These are phyloP conservation scores for Eremothecium sinecaudum DNA, from an alignment of 1,139 yeast genomes.

Conservation along the genomic window DNA sequence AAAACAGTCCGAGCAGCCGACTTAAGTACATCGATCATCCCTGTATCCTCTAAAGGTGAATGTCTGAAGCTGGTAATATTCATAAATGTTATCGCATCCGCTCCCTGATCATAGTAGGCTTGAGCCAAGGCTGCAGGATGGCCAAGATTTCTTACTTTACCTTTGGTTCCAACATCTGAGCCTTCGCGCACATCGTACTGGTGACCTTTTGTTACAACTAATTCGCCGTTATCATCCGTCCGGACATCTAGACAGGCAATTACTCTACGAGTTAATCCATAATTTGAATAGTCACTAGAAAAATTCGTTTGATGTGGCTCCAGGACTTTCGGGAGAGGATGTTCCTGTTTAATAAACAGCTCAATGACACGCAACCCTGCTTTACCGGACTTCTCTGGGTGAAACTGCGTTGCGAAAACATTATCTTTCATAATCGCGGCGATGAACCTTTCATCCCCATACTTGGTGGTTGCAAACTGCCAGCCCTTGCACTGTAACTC, in stretches of 20 bases:
- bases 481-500: slow-evolving; percentile 54
- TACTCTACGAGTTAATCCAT: slow-evolving; percentile 78
- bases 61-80: slow-evolving; percentile 93
- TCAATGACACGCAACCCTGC: slow-evolving; percentile 76
- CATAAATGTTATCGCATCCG: slow-evolving; percentile 90
- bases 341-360: slow-evolving; percentile 54
- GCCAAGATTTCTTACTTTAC: slow-evolving; percentile 72
- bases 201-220: slow-evolving; percentile 96
- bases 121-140: slow-evolving; percentile 93
- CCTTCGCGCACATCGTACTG: slow-evolving; percentile 93
- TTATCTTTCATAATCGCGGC: slow-evolving; percentile 76
- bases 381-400: slow-evolving; percentile 90
- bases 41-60: slow-evolving; percentile 83
- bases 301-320: slow-evolving; percentile 16
- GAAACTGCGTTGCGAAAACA: slow-evolving; percentile 91
- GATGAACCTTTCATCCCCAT: slow-evolving; percentile 71
- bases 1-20: slow-evolving; percentile 81
- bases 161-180: slow-evolving; percentile 35
- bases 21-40: slow-evolving; percentile 84
- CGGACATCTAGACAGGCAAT: slow-evolving; percentile 97
- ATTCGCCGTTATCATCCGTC: slow-evolving; percentile 84
- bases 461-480: slow-evolving; percentile 63
- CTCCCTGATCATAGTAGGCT: slow-evolving; percentile 83
- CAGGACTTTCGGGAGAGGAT: slow-evolving; percentile 21
- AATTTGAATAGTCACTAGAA: slow-evolving; percentile 41